These are phyloP conservation scores for Trametes elegans DNA, from an alignment of 768 basidiomycete species.

Conservation along the genomic window DNA sequence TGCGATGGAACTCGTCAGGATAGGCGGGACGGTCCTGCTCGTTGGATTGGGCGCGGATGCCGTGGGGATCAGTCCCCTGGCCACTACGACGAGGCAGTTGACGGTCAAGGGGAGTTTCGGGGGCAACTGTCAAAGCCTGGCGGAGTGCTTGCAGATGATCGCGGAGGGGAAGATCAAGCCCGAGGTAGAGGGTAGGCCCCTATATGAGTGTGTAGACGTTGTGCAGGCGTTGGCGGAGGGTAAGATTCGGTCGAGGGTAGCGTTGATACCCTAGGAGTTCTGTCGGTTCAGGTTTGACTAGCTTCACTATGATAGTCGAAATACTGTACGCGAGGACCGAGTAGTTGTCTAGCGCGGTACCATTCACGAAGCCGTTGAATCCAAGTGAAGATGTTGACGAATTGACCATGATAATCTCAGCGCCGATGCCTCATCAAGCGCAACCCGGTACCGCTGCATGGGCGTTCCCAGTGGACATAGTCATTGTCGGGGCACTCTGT, in stretches of 20 bases:
- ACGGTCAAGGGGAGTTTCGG: slow-evolving; percentile 14
- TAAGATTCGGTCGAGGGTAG: slow-evolving; percentile 18
- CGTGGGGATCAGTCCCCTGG: slow-evolving; percentile 4
- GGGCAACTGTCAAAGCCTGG: slow-evolving; percentile 19
- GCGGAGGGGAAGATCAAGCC: slow-evolving; percentile 19
- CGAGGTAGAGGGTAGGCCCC: slow-evolving; percentile 18
- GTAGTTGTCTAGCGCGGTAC: too few species aligned
- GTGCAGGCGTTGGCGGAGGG: slow-evolving; percentile 20
- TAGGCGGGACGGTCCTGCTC: slow-evolving; percentile 18
- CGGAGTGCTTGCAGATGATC: slow-evolving; percentile 22
- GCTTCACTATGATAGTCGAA: background rate
- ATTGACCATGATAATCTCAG: too few species aligned
- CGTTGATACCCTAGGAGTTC: slow-evolving; percentile 14
- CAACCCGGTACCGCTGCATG: too few species aligned
- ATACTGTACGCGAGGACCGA: too few species aligned
- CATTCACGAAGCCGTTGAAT: too few species aligned
- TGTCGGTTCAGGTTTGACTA: too few species aligned
- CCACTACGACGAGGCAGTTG: slow-evolving; percentile 18
- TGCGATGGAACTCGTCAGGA: background rate
- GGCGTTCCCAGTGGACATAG: too few species aligned
- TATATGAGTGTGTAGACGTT: slow-evolving; percentile 19
- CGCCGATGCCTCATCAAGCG: too few species aligned
- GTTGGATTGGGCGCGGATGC: slow-evolving; percentile 11
- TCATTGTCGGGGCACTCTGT: too few species aligned
- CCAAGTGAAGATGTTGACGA: too few species aligned